Evolutionary conservation across 2,329 filamentous ascomycete species (phyloP).

Genomic region (Aplosporella prunicola): DNA sequence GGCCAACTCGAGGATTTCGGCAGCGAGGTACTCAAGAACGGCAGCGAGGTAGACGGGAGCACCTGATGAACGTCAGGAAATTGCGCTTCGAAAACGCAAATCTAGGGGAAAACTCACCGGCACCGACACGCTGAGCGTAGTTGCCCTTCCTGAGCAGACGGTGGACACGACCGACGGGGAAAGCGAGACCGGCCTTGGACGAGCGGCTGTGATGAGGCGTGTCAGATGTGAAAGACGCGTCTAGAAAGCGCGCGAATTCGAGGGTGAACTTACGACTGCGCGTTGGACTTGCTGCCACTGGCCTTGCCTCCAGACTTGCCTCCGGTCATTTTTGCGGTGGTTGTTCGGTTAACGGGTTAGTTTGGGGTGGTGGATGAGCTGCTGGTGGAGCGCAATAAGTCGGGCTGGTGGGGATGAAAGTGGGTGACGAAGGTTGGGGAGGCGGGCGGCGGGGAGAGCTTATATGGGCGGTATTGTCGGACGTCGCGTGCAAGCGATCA

Average conservation of each 20-base stretch:
- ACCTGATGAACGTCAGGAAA: conserved; percentile 35
- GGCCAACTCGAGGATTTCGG: conserved; percentile 97
- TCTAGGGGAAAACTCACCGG: conserved; percentile 51
- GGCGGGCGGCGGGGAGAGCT: conserved; percentile 20
- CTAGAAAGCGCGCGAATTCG: conserved; percentile 17
- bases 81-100: not conserved
- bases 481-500: conserved; percentile 15
- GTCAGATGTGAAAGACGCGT: conserved; percentile 31
- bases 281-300: conserved; percentile 89
- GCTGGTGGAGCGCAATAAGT: conserved; percentile 6
- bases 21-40: conserved; percentile 95
- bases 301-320: conserved; percentile 99
- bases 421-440: not conserved
- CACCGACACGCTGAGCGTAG: conserved; percentile 99
- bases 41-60: conserved; percentile 95
- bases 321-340: conserved; percentile 82
- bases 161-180: conserved; percentile 98
- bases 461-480: conserved; percentile 34
- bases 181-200: conserved; percentile 97
- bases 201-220: conserved; percentile 59
- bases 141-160: conserved; percentile 98
- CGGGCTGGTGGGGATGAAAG: conserved; percentile 15
- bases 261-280: conserved; percentile 77
- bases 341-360: conserved; percentile 19
- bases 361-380: conserved; percentile 26